Evolutionary conservation across 345 rosid genomes (phyloP).

Genomic region (Pseudoturritis turrita): DNA sequence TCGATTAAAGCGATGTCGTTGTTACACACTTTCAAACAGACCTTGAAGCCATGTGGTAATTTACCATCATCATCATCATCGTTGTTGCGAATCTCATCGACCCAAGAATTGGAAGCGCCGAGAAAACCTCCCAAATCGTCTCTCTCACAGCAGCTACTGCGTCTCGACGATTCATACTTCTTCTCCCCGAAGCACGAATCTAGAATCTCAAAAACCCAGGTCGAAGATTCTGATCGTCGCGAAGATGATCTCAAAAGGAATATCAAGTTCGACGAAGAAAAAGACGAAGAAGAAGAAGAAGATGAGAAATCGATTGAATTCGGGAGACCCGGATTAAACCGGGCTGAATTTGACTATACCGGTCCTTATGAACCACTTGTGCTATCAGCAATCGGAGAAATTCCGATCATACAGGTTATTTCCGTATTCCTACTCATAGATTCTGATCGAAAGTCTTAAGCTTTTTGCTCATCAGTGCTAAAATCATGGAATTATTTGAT

Average conservation of each 20-base stretch:
- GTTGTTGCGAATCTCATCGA: slow-evolving; percentile 24
- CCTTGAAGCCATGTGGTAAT: slow-evolving; percentile 60
- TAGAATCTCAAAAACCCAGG: slow-evolving; percentile 7
- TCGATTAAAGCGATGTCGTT: slow-evolving; percentile 41
- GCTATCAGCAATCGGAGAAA: slow-evolving; percentile 53
- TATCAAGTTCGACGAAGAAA: slow-evolving; percentile 24
- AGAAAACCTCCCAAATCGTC: slow-evolving; percentile 91
- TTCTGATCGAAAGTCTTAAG: not conserved
- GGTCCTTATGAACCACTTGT: slow-evolving; percentile 81
- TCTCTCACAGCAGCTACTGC: slow-evolving; percentile 65
- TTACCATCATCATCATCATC: slow-evolving; percentile 25
- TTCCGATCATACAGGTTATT: slow-evolving; percentile 61
- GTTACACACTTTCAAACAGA: slow-evolving; percentile 56
- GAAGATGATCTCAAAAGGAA: slow-evolving; percentile 25
- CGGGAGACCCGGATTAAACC: slow-evolving; percentile 54
- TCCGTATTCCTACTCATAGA: no score
- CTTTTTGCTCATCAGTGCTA: not conserved
- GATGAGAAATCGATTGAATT: slow-evolving; percentile 32
- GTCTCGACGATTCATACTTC: slow-evolving; percentile 56
- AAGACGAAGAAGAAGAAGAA: slow-evolving; percentile 35
- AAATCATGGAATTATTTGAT: not conserved
- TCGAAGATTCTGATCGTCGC: not conserved
- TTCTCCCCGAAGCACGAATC: slow-evolving; percentile 32
- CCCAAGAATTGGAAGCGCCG: slow-evolving; percentile 39
- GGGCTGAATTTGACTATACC: slow-evolving; percentile 55